phyloP scores from a whole-genome alignment of 768 basidiomycete species.

The Coprinopsis marcescibilis region DNA sequence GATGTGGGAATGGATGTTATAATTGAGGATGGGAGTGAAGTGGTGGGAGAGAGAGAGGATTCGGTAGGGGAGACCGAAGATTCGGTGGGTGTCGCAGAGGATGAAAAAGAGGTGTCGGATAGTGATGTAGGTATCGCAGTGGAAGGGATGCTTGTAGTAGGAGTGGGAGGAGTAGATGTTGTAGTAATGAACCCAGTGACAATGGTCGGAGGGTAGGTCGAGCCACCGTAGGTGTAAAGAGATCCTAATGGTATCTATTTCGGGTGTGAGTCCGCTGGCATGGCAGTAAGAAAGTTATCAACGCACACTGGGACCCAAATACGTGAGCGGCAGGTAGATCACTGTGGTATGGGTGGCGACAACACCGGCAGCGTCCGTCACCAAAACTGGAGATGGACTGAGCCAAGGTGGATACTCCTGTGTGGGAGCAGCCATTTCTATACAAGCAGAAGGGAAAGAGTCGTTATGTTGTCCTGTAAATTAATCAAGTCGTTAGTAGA shows the following conservation, averaged over 20 bases:
- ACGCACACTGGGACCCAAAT: constrained; percentile 78
- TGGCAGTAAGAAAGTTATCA: constrained; percentile 2
- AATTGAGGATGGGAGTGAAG: constrained; percentile 18
- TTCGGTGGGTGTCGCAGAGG: constrained; percentile 22
- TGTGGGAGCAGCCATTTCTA: constrained; percentile 51
- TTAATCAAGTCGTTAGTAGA: constrained; percentile 40
- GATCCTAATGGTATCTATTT: constrained; percentile 79
- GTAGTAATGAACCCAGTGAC: constrained; percentile 16
- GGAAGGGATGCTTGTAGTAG: constrained; percentile 19
- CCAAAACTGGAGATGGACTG: constrained; percentile 44
- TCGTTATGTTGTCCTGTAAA: constrained; percentile 18
- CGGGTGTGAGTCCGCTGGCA: too few species aligned
- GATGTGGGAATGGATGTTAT: constrained; percentile 24
- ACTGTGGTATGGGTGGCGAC: constrained; percentile 52
- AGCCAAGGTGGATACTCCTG: constrained; percentile 74
- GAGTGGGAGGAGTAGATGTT: constrained; percentile 21
- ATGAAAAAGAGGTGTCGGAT: constrained; percentile 26
- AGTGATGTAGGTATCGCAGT: constrained; percentile 24
- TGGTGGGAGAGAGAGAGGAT: constrained; percentile 24
- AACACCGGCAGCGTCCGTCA: constrained; percentile 48
- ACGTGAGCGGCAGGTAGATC: constrained; percentile 66
- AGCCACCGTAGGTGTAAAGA: constrained; percentile 70
- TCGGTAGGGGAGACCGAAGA: constrained; percentile 20
- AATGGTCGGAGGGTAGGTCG: constrained; percentile 52
- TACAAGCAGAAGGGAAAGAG: constrained; percentile 14